Evolutionary conservation across 1,139 yeast species (phyloP).

Genomic region (Suhomyces choctaworum): DNA sequence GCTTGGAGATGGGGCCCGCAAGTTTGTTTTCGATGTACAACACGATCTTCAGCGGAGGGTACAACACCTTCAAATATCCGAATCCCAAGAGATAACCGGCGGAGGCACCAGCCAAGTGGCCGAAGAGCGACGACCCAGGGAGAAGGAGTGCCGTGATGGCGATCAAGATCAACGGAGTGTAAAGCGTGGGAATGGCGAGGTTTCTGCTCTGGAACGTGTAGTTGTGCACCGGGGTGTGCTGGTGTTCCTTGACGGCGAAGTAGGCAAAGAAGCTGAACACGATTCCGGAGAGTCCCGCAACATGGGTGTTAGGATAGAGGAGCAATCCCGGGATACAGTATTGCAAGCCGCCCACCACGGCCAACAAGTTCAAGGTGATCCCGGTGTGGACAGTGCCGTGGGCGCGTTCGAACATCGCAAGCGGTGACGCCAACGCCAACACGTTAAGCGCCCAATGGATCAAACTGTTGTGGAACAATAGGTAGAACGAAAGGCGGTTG

Average conservation of each 20-base stretch:
- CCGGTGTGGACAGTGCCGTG: conserved; percentile 93
- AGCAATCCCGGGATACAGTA: conserved; percentile 58
- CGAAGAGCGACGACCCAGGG: conserved; percentile 71
- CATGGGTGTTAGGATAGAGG: conserved; percentile 54
- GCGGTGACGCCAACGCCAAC: conserved; percentile 58
- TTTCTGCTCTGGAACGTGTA: conserved; percentile 25
- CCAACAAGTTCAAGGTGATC: conserved; percentile 69
- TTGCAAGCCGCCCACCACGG: conserved; percentile 69
- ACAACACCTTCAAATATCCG: conserved; percentile 55
- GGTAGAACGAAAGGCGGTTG: conserved; percentile 71
- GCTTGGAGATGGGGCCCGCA: conserved; percentile 46
- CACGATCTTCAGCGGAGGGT: conserved; percentile 67
- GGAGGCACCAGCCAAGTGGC: conserved; percentile 56
- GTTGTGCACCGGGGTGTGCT: conserved; percentile 45
- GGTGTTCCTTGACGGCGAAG: conserved; percentile 61
- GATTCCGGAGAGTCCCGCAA: conserved; percentile 74
- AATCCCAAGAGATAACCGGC: conserved; percentile 51
- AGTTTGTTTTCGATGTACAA: conserved; percentile 65
- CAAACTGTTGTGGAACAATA: conserved; percentile 63
- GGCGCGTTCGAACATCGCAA: conserved; percentile 66
- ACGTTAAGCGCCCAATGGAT: conserved; percentile 67
- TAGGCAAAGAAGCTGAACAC: conserved; percentile 70
- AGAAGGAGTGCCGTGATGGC: conserved; percentile 49
- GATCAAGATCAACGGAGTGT: conserved; percentile 58
- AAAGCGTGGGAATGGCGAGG: conserved; percentile 58